phyloP scores from a whole-genome alignment of 2,329 filamentous ascomycete genomes.

The Colletotrichum eleusines region DNA sequence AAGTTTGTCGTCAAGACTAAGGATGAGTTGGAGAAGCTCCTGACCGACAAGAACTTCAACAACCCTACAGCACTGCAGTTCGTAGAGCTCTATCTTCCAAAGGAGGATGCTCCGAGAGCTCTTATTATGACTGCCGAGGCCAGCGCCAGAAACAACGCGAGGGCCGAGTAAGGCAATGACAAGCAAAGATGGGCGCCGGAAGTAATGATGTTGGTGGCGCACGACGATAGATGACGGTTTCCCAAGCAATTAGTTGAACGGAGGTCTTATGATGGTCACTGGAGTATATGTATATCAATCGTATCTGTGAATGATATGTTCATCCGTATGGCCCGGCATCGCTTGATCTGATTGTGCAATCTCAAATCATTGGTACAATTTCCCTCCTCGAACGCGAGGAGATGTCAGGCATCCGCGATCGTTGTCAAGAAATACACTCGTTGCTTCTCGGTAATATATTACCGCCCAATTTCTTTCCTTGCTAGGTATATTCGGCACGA shows the following conservation, averaged over 20 bases:
- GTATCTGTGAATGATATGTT: no score
- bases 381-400: no score
- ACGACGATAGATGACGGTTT: neutral
- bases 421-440: neutral
- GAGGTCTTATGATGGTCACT: neutral
- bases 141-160: slow-evolving; percentile 75
- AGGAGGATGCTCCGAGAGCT: slow-evolving; percentile 79
- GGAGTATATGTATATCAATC: neutral
- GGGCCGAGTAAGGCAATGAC: slow-evolving; percentile 45
- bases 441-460: neutral
- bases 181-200: neutral
- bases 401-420: neutral
- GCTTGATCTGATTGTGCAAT: neutral
- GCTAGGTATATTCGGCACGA: neutral
- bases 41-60: slow-evolving; percentile 74
- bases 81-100: slow-evolving; percentile 85
- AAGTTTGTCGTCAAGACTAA: slow-evolving; percentile 78
- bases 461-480: neutral
- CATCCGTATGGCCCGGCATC: neutral
- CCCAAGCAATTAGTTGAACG: neutral
- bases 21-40: slow-evolving; percentile 74
- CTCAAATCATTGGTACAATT: no score
- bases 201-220: neutral
- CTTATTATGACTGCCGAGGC: slow-evolving; percentile 78
- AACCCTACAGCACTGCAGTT: slow-evolving; percentile 70